Percentiles rank a stretch among this genome's conserved stretches.
Conservation (phyloP, 139 green algal species). For the Chloropicon primus region DNA sequence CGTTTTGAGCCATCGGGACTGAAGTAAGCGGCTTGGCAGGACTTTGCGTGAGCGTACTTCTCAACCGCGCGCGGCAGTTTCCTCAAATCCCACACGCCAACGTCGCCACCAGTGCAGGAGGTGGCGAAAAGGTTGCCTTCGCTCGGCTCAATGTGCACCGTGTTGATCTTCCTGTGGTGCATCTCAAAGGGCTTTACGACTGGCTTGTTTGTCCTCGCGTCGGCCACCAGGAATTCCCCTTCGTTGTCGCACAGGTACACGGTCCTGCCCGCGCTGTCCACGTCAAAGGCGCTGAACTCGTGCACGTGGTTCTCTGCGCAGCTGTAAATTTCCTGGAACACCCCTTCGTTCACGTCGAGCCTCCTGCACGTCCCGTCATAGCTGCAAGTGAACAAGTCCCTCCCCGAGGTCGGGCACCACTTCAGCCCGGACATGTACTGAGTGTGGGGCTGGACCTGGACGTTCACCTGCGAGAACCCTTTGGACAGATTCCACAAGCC, state of each 20-base stretch:
- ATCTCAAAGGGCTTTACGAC: not conserved
- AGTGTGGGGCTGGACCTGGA: slow-evolving; percentile 13
- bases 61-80: slow-evolving; percentile 6
- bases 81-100: slow-evolving; percentile 16
- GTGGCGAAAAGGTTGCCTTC: slow-evolving; percentile 16
- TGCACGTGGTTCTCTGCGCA: not conserved
- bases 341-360: slow-evolving; percentile 8
- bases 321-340: not conserved
- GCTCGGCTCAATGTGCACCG: slow-evolving; percentile 9
- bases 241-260: slow-evolving; percentile 4
- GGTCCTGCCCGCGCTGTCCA: not conserved
- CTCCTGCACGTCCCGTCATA: slow-evolving; percentile 18
- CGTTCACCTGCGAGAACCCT: slow-evolving; percentile 20
- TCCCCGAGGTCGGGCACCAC: slow-evolving; percentile 8
- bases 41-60: slow-evolving; percentile 6
- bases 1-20: not conserved
- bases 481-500: not conserved
- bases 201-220: not conserved
- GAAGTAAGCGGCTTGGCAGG: slow-evolving; percentile 13
- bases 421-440: slow-evolving; percentile 22
- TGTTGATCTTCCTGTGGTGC: slow-evolving; percentile 17
- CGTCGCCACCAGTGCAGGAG: not conserved
- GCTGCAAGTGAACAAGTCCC: slow-evolving; percentile 4
- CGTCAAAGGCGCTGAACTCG: slow-evolving; percentile 10
- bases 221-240: not conserved